phyloP scores from a whole-genome alignment of 345 rosid species.

The Salix viminalis region DNA sequence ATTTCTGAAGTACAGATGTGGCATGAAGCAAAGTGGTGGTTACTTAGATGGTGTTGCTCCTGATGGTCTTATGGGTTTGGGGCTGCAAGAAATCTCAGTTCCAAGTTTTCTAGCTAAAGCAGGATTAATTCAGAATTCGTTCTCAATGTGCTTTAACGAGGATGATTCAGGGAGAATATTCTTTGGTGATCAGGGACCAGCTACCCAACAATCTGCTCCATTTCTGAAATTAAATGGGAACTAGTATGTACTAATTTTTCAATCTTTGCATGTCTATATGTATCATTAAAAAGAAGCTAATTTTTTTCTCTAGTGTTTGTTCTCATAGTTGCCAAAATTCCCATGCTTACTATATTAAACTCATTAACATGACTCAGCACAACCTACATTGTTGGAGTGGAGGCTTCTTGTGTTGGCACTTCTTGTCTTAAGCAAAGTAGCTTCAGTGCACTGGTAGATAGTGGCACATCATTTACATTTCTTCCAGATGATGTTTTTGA shows the following conservation, averaged over 20 bases:
- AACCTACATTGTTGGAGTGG: conserved; percentile 68
- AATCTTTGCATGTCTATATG: not conserved
- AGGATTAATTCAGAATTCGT: conserved; percentile 68
- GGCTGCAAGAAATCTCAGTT: conserved; percentile 70
- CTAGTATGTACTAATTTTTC: conserved; percentile 39
- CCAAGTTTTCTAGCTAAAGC: conserved; percentile 75
- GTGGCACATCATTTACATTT: conserved; percentile 85
- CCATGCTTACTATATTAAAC: conserved; percentile 6
- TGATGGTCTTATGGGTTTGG: conserved; percentile 91
- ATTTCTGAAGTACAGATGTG: conserved; percentile 53
- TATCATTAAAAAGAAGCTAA: not conserved
- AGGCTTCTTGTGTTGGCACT: conserved; percentile 61
- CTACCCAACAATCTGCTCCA: conserved; percentile 62
- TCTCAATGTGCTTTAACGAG: conserved; percentile 77
- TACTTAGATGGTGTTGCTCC: conserved; percentile 78
- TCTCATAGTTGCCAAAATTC: conserved; percentile 5
- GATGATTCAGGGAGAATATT: conserved; percentile 76
- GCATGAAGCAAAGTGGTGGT: conserved; percentile 80
- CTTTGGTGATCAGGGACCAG: conserved; percentile 79
- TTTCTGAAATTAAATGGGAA: conserved; percentile 53
- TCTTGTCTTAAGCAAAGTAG: conserved; percentile 58
- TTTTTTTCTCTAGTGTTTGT: not conserved
- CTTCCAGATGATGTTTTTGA: conserved; percentile 55
- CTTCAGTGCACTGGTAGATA: conserved; percentile 62
- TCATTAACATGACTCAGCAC: conserved; percentile 32